A percentile compares a stretch with the other conserved stretches of the same genome.
These are phyloP conservation scores for Fagus crenata DNA, from an alignment of 306 rosid genomes.

Conservation along the genomic window DNA sequence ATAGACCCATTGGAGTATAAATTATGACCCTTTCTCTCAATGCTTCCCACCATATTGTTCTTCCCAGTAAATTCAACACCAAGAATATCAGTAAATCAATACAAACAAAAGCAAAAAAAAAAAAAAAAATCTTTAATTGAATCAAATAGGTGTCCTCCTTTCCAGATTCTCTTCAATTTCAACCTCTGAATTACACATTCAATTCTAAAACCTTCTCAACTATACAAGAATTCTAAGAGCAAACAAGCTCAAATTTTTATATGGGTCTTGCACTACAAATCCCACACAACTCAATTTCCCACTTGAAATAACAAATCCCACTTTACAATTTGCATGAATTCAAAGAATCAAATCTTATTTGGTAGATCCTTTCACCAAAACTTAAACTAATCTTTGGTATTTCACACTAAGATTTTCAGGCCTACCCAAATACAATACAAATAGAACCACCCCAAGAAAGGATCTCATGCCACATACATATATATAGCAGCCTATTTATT, in stretches of 20 bases:
- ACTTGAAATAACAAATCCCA: slow-evolving; percentile 27
- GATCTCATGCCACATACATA: background rate
- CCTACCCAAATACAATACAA: slow-evolving; percentile 31
- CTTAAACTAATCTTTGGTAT: slow-evolving; percentile 17
- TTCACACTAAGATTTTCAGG: slow-evolving; percentile 28
- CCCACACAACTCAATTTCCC: slow-evolving; percentile 22
- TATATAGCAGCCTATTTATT: background rate
- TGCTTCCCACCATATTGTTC: slow-evolving; percentile 58
- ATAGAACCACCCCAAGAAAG: slow-evolving; percentile 24
- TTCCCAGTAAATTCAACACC: background rate
- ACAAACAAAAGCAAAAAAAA: background rate
- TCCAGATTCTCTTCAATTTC: background rate
- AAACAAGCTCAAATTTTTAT: slow-evolving; percentile 28
- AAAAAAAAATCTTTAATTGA: background rate
- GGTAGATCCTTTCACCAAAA: slow-evolving; percentile 47
- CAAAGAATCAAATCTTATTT: slow-evolving; percentile 36
- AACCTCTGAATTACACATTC: background rate
- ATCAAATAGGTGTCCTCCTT: background rate
- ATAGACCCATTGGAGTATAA: slow-evolving; percentile 57
- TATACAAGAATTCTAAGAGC: slow-evolving; percentile 18
- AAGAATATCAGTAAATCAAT: slow-evolving; percentile 19
- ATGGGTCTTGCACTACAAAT: slow-evolving; percentile 2
- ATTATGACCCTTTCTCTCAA: slow-evolving; percentile 33
- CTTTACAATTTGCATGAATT: slow-evolving; percentile 18
- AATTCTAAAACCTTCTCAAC: background rate